phyloP scores from a whole-genome alignment of 1,284 basidiomycete genomes.

The Melanopsichium pennsylvanicum region DNA sequence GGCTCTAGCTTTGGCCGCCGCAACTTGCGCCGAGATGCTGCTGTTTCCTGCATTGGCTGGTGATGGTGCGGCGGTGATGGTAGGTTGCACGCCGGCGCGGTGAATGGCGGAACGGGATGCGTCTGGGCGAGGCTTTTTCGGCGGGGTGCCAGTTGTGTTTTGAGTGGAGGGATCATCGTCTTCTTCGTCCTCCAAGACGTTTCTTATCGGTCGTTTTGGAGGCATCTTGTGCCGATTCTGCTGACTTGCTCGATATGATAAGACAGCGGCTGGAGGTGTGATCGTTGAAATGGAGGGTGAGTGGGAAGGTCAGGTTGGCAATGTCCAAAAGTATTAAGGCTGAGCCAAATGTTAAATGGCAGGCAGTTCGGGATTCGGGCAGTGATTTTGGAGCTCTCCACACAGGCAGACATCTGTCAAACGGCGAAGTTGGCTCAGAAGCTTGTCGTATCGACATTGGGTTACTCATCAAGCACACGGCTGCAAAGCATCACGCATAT shows the following conservation, averaged over 20 bases:
- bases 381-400: too few relatives aligned
- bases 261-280: too few relatives aligned
- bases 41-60: slow-evolving; percentile 4
- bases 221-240: too few relatives aligned
- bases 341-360: not conserved
- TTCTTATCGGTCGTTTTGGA: slow-evolving; percentile 41
- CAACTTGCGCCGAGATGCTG: slow-evolving; percentile 50
- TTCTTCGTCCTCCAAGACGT: slow-evolving; percentile 41
- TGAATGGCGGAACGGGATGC: slow-evolving; percentile 1
- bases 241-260: too few relatives aligned
- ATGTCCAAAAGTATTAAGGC: slow-evolving; percentile 14
- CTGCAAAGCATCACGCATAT: too few relatives aligned
- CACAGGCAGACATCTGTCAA: too few relatives aligned
- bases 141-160: slow-evolving; percentile 24
- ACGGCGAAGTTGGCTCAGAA: too few relatives aligned
- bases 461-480: too few relatives aligned
- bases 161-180: slow-evolving; percentile 8
- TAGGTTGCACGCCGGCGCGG: slow-evolving; percentile 9
- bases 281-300: not conserved
- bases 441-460: too few relatives aligned
- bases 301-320: not conserved
- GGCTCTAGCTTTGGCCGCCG: slow-evolving; percentile 45
- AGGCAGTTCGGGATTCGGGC: slow-evolving; percentile 4
- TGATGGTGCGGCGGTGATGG: not conserved
- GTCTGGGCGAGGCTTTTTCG: slow-evolving; percentile 25